Evolutionary conservation across 768 basidiomycete species (phyloP).

Genomic region (Boletus reticuloceps): DNA sequence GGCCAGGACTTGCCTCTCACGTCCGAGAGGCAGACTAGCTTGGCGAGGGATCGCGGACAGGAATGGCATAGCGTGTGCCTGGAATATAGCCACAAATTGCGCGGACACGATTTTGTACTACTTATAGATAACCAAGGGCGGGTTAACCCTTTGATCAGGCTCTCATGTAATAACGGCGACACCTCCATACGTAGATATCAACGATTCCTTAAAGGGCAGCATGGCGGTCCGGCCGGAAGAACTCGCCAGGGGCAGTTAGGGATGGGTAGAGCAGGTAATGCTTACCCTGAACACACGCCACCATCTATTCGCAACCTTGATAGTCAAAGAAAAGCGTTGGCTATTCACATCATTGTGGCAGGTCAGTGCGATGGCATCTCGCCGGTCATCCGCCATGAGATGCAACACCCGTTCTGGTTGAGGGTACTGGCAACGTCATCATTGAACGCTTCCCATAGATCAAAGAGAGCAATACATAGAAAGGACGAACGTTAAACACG

Average conservation of each 20-base stretch:
- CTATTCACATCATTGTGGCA: constrained; percentile 18
- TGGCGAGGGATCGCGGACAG: constrained; percentile 1
- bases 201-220: neutral
- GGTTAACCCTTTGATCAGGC: constrained; percentile 8
- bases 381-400: constrained; percentile 19
- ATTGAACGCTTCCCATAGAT: constrained; percentile 26
- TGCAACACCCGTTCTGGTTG: constrained; percentile 10
- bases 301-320: constrained; percentile 16
- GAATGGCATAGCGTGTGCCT: constrained; percentile 19
- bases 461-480: constrained; percentile 17
- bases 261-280: constrained; percentile 5
- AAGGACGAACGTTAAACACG: constrained; percentile 22
- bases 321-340: constrained; percentile 11
- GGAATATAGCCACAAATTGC: constrained; percentile 9
- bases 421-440: constrained; percentile 24
- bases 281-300: constrained; percentile 24
- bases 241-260: constrained; percentile 16
- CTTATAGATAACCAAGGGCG: constrained; percentile 11
- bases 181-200: constrained; percentile 3
- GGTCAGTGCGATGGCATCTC: constrained; percentile 23
- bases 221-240: constrained; percentile 12
- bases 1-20: constrained; percentile 11
- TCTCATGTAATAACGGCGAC: constrained; percentile 9
- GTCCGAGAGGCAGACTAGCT: neutral
- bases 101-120: neutral